phyloP scores from a whole-genome alignment of 2,329 filamentous ascomycete genomes.

The Colletotrichum orbiculare region DNA sequence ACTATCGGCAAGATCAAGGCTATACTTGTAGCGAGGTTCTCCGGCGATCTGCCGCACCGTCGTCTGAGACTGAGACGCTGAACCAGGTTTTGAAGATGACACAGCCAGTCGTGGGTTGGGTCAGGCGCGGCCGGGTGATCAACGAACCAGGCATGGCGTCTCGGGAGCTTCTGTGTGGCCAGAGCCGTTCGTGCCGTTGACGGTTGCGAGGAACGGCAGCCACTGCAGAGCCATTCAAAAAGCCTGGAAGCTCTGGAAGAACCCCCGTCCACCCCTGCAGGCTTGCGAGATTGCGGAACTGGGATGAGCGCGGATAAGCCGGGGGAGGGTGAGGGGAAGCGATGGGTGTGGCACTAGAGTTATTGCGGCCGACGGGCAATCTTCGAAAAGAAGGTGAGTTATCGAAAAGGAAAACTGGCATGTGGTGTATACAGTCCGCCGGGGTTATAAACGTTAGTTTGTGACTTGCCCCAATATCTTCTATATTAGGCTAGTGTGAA shows the following conservation, averaged over 20 bases:
- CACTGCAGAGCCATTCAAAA: conserved; percentile 27
- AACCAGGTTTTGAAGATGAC: not conserved
- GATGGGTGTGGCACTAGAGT: conserved; percentile 18
- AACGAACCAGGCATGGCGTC: not conserved
- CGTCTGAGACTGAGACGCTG: conserved; percentile 18
- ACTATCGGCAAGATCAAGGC: not conserved
- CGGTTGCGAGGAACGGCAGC: conserved; percentile 28
- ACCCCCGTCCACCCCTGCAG: conserved; percentile 22
- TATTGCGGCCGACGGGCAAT: conserved; percentile 4
- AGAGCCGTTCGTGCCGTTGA: conserved; percentile 26
- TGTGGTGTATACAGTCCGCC: conserved; percentile 6
- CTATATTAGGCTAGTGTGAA: no score
- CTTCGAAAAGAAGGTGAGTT: conserved; percentile 11
- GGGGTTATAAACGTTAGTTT: no score
- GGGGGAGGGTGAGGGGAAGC: conserved; percentile 1
- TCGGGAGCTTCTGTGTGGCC: conserved; percentile 21
- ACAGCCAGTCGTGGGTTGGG: conserved; percentile 7
- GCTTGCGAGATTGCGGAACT: conserved; percentile 24
- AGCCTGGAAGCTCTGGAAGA: conserved; percentile 17
- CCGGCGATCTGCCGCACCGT: conserved; percentile 13
- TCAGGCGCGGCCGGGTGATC: conserved; percentile 13
- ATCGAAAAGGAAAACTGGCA: conserved; percentile 34
- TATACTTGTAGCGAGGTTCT: not conserved
- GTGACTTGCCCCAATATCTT: no score
- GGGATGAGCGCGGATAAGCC: conserved; percentile 26